These are phyloP conservation scores for Porcisia hertigi DNA, from an alignment of 208 protist genomes.

Conservation along the genomic window DNA sequence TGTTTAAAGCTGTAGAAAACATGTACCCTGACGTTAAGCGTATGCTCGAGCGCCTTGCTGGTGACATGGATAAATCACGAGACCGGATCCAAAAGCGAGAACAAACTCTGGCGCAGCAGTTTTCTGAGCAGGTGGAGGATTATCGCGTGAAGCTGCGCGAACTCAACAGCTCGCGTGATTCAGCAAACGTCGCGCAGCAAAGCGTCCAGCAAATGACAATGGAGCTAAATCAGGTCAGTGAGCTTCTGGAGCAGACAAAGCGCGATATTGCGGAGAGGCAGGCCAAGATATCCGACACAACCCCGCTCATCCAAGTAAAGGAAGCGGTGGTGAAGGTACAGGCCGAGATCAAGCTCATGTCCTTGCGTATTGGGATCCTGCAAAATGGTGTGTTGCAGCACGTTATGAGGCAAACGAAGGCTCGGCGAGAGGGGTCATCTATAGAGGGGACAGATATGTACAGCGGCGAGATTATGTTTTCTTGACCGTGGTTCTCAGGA, in stretches of 20 bases:
- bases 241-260: slow-evolving; percentile 85
- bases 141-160: slow-evolving; percentile 89
- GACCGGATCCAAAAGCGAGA: slow-evolving; percentile 92
- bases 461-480: slow-evolving; percentile 29
- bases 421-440: slow-evolving; percentile 47
- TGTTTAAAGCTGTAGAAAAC: slow-evolving; percentile 87
- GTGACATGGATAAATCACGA: slow-evolving; percentile 86
- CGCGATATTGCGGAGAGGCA: slow-evolving; percentile 85
- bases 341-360: slow-evolving; percentile 90
- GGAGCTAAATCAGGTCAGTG: slow-evolving; percentile 89
- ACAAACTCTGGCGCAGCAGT: slow-evolving; percentile 89
- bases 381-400: slow-evolving; percentile 91
- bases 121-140: slow-evolving; percentile 87
- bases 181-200: slow-evolving; percentile 76
- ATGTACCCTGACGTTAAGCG: slow-evolving; percentile 91
- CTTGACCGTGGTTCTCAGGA: not conserved
- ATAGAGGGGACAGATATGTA: slow-evolving; percentile 23
- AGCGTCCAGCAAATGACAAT: slow-evolving; percentile 88
- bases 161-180: slow-evolving; percentile 77
- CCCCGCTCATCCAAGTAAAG: slow-evolving; percentile 89
- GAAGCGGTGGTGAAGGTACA: slow-evolving; percentile 85
- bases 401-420: slow-evolving; percentile 79
- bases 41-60: slow-evolving; percentile 76
- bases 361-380: slow-evolving; percentile 85
- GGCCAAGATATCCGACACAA: slow-evolving; percentile 87